Conservation (phyloP, 129 eudicot genomes). For the Flaveria sonorensis region DNA sequence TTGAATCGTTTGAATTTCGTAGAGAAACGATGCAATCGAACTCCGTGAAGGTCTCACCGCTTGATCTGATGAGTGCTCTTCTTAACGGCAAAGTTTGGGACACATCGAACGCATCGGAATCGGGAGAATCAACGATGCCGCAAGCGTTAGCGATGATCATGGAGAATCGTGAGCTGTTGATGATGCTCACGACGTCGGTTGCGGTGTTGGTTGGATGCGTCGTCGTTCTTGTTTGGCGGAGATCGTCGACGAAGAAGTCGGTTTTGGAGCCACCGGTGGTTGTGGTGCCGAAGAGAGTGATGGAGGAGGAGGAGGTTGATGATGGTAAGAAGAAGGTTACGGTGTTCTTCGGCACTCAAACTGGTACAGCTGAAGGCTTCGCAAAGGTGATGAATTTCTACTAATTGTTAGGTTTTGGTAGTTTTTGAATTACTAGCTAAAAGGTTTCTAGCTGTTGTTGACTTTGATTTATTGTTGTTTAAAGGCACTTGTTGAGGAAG, state of each 20-base stretch:
- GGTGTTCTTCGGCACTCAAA: constrained; percentile 76
- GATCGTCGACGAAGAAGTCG: constrained; percentile 50
- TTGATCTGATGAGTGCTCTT: constrained; percentile 69
- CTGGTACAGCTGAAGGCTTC: constrained; percentile 91
- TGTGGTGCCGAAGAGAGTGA: constrained; percentile 43
- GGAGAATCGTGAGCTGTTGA: constrained; percentile 62
- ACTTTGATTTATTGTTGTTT: constrained; percentile 31
- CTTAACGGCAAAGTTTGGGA: constrained; percentile 51
- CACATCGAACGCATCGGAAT: constrained; percentile 43
- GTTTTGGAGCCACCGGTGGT: constrained; percentile 38
- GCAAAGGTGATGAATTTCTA: constrained; percentile 56
- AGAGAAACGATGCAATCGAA: constrained; percentile 49
- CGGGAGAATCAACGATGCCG: constrained; percentile 31
- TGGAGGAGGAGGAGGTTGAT: constrained; percentile 65
- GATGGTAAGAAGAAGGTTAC: constrained; percentile 60
- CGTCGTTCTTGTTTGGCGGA: constrained; percentile 61
- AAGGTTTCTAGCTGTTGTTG: background rate
- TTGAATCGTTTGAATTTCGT: background rate
- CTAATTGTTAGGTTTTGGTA: background rate
- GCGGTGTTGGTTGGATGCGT: constrained; percentile 76
- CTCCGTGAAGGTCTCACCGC: constrained; percentile 62
- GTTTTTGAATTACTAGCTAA: background rate
- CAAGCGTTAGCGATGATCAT: constrained; percentile 38
- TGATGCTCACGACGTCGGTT: constrained; percentile 70
- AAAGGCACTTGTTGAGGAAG: constrained; percentile 94